Percentiles rank a stretch among this genome's conserved stretches.
Evolutionary conservation across 768 basidiomycete genomes (phyloP).

Genomic region (Podaxis sp.): DNA sequence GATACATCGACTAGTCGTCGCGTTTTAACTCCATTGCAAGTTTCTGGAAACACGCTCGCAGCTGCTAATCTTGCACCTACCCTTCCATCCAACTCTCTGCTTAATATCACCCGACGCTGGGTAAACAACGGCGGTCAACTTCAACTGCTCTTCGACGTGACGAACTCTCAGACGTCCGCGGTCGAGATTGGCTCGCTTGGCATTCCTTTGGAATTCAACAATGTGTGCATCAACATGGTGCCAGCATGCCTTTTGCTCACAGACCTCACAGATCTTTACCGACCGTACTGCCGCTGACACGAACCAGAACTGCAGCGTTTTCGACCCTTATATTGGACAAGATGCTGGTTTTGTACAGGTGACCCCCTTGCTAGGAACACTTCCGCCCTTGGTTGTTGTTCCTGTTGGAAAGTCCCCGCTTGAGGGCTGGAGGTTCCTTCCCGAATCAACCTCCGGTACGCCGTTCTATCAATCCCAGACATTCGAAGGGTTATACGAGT

Average conservation of each 20-base stretch:
- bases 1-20: slow-evolving; percentile 40
- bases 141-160: slow-evolving; percentile 46
- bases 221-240: slow-evolving; percentile 27
- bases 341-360: slow-evolving; percentile 52
- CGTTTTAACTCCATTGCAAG: slow-evolving; percentile 31
- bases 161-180: slow-evolving; percentile 38
- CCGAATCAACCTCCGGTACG: slow-evolving; percentile 39
- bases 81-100: slow-evolving; percentile 36
- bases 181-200: slow-evolving; percentile 54
- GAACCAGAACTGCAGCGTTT: slow-evolving; percentile 47
- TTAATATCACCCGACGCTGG: slow-evolving; percentile 52
- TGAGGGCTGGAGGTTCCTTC: slow-evolving; percentile 56
- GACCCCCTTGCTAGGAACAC: slow-evolving; percentile 49
- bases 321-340: slow-evolving; percentile 55
- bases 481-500: slow-evolving; percentile 56
- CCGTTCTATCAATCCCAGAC: slow-evolving; percentile 57
- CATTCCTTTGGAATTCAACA: slow-evolving; percentile 52
- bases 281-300: slow-evolving; percentile 46
- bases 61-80: slow-evolving; percentile 47
- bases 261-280: slow-evolving; percentile 44
- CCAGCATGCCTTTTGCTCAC: background rate
- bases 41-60: slow-evolving; percentile 41
- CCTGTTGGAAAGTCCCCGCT: slow-evolving; percentile 44
- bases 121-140: slow-evolving; percentile 35
- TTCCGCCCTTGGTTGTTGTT: slow-evolving; percentile 45